Conservation (phyloP, 2,329 filamentous ascomycete genomes). For the Colletotrichum somersetense region DNA sequence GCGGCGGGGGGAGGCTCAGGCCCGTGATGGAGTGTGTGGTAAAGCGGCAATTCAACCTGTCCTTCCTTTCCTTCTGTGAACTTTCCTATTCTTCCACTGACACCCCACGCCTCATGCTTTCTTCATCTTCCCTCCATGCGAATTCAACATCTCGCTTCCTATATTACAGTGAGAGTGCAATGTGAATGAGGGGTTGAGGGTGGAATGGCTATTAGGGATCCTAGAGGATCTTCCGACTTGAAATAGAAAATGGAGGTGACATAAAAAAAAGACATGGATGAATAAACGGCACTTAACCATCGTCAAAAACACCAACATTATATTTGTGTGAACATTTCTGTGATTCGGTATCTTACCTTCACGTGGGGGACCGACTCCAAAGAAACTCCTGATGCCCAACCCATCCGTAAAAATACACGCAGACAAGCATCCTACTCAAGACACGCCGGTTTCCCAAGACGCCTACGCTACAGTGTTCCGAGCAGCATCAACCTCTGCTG, state of each 20-base stretch:
- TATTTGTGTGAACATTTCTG: slow-evolving; percentile 3
- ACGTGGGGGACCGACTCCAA: slow-evolving; percentile 10
- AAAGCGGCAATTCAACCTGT: slow-evolving; percentile 37
- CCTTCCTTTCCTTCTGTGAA: background rate
- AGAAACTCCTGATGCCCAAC: slow-evolving; percentile 11
- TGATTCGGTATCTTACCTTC: slow-evolving; percentile 3
- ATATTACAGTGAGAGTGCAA: background rate
- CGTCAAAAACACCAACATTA: background rate
- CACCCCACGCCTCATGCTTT: background rate
- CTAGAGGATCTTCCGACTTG: too few relatives aligned
- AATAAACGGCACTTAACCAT: slow-evolving; percentile 1
- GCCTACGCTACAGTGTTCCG: slow-evolving; percentile 1
- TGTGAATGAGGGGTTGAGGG: slow-evolving; percentile 2
- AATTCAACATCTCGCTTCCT: slow-evolving; percentile 39
- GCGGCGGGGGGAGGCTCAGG: background rate
- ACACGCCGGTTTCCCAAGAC: slow-evolving; percentile 5
- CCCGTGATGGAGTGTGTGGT: background rate
- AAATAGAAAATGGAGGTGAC: background rate
- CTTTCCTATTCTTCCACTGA: background rate
- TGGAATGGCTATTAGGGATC: background rate
- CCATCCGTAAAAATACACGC: slow-evolving; percentile 11
- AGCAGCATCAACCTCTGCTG: background rate
- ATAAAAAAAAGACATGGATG: background rate
- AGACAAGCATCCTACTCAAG: background rate
- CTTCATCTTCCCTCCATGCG: slow-evolving; percentile 35